Base-by-base conservation (phyloP, 805 yeast genomes). In the Sporopachydermia quercuum region DNA sequence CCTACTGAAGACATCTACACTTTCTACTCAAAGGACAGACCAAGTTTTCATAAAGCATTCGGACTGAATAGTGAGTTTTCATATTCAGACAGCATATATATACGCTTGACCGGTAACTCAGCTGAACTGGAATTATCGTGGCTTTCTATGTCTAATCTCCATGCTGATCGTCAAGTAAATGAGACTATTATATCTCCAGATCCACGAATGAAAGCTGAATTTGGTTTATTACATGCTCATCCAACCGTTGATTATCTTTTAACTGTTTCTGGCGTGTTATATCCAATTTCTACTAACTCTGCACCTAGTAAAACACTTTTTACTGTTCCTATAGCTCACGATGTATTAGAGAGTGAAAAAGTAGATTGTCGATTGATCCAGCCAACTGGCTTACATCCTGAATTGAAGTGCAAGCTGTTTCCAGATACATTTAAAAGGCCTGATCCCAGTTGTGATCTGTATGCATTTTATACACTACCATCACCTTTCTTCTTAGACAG, bases 401-500 rank as follows among this genome's bases (percentile, higher is more conserved):
- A 35, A 3, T 34, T 51, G 3, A 16, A 34, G n/a, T 23, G 30
- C 30, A 8, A 8, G 3, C n/a, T n/a, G n/a, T n/a, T n/a, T n/a
- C 34, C 49, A 11, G 23, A 16, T 3, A 35, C 44, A 5, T 39
- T 35, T 17, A 15, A 33, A 1, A 35, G 44, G n/a, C 49, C 49
- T 4, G 38, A 39, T 15, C 38, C 40, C 13, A 42, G 49, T 3
- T 74, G 81, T 55, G 57, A 58, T 30, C 58, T 70, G 13, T 71
- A 56, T 44, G 52, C 66, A 18, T 58, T 59, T 44, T 51, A 68
- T 18, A 62, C 65, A 5, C 47, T 73, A 6, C 74, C 77, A 3
- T 52, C 55, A 3, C 56, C 58, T 14, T 40, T 74, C 15, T 71
- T 75, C 47, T 59, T 73, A n/a, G 80, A 74, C 54, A 60, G 60